Conservation (phyloP, 805 yeast species). For the Metschnikowia kofuensis region DNA sequence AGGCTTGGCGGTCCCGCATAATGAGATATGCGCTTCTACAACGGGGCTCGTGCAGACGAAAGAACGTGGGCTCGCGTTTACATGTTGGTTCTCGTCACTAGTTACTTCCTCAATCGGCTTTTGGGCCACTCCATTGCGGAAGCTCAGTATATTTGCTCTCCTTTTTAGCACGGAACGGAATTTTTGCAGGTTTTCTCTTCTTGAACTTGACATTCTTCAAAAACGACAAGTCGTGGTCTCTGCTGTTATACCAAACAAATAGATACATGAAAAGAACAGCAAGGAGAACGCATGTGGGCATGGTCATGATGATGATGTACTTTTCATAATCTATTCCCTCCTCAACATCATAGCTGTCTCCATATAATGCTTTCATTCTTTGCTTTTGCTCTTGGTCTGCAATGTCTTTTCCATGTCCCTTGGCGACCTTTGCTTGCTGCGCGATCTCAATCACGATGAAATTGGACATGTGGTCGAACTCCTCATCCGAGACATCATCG, state of each 20-base stretch:
- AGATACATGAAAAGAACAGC: constrained; percentile 63
- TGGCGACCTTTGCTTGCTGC: constrained; percentile 53
- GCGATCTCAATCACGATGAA: constrained; percentile 44
- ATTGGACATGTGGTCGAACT: constrained; percentile 52
- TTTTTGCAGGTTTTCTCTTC: constrained; percentile 15
- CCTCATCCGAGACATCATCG: constrained; percentile 60
- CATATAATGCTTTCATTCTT: constrained; percentile 22
- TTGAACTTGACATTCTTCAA: constrained; percentile 32
- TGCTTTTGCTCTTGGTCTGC: constrained; percentile 33
- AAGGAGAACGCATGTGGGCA: constrained; percentile 64
- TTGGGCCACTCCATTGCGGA: constrained; percentile 30
- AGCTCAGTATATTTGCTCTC: constrained; percentile 25
- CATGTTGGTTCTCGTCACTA: too few species aligned
- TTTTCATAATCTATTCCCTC: constrained; percentile 53
- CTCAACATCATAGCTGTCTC: constrained; percentile 38
- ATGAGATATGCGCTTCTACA: too few species aligned
- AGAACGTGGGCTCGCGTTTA: too few species aligned
- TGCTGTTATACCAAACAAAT: constrained; percentile 54
- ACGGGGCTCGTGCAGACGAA: too few species aligned
- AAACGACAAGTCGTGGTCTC: constrained; percentile 39
- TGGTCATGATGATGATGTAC: constrained; percentile 61
- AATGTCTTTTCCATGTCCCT: constrained; percentile 44
- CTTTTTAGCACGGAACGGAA: constrained; percentile 24
- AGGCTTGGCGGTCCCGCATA: background rate
- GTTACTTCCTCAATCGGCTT: constrained; percentile 9